Base-by-base conservation (phyloP, 306 rosid genomes). In the Corylus avellana region DNA sequence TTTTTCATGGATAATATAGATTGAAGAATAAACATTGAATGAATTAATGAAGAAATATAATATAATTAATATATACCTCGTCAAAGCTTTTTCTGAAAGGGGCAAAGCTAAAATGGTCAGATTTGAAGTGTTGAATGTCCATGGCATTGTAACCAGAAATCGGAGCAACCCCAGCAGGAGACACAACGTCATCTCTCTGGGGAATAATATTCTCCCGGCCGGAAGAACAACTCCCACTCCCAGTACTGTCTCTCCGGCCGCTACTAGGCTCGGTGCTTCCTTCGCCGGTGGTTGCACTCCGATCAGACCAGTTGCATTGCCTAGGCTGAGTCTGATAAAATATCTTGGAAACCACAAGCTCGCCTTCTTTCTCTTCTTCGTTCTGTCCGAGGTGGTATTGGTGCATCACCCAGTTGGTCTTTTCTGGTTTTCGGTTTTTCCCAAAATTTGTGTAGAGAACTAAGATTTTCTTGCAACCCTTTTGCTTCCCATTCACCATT, bases 361-460 rank as follows among this genome's bases (percentile, higher is more conserved):
- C 98, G 0, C 99, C 99, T 84, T 95, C 98, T 73, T 82, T 95
- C 86, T 96, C 99, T 54, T 96, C 99, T 46, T 96, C 99, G 46
- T 88, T 87, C 61, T 89, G 91, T 0, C 99, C 99, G 3, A 96
- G 74, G 78, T 96, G 99, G 86, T 96, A 96, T 29, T 96, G 99
- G 22, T 96, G 99, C 99, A 96, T 96, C 22, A 96, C 99, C 99
- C 99, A 96, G 49, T 93, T 96, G 8, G 99, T 96, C 86, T 96
- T 96, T 72, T 93, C 94, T 0, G 99, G 99, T 69, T 96, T 96
- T 29, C 99, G 75, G 68, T 96, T 96, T 84, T 96, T 96, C 0
- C 99, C 99, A 7, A 96, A 96, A 79, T 96, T 96, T 10, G 98
- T 96, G 78, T 96, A 96, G 9, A 96, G 89, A 2, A 96, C 99